Evolutionary conservation across 352 stramenopile genomes (phyloP), one percentile per base, ranked within the genome.

Genomic region (Pythium insidiosum): DNA sequence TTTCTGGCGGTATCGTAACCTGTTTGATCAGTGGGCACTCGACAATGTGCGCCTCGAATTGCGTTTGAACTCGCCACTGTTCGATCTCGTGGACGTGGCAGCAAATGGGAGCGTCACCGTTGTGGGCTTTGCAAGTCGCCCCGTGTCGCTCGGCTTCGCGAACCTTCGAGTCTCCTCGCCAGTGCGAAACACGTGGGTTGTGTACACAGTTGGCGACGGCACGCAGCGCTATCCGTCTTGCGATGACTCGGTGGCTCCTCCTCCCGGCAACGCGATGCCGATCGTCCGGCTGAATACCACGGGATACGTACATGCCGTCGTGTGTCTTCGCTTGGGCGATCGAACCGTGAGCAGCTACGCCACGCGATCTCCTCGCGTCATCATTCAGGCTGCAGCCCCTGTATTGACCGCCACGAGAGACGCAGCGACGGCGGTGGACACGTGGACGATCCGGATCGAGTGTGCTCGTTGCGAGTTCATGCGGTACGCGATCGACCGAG

Each of bases 11-110:
- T 77, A 83, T 50, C 63, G 68, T 1, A 88, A 88, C 34, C 52
- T 88, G 18, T 86, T 85, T 38, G 76, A 88, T 25, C 76, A 88
- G 53, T 86, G 76, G 73, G 68, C 73, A 0, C 50, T 86, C 2
- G 76, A 88, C 42, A 43, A 81, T 15, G 66, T 88, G 5, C 45
- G 45, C 0, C 47, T 88, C 2, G 69, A 81, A 52, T 70, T 79
- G 15, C 66, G 75, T 4, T 50, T 86, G 30, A 60, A 69, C 28
- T 55, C 61, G 0, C 75, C 75, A 0, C 23, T 41, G 0, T 81
- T 80, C 29, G 20, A 46, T 22, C 50, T 57, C 3, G 12, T 51
- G 5, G 9, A 65, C 23, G 6, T 13, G 1, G 26, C 36, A 21
- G 24, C 34, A 13, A 38, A 31, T n/a, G 45, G 38, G 18, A 41